Conservation (phyloP, 148 eudicot species). For the Nepenthes gracilis region DNA sequence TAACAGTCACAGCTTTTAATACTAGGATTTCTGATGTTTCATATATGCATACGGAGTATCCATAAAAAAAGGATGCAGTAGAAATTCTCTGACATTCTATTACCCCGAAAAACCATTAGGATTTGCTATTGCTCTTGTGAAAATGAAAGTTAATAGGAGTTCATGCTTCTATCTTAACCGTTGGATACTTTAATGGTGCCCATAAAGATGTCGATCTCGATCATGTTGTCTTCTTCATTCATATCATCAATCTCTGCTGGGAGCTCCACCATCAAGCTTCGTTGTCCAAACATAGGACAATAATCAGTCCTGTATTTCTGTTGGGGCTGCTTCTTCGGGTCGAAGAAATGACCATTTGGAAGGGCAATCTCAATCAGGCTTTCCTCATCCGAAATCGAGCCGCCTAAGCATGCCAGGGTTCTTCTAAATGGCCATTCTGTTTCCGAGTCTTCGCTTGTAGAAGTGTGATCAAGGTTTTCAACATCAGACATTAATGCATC, state of each 20-base stretch:
- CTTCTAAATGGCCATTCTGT: constrained; percentile 20
- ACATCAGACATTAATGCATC: constrained; percentile 22
- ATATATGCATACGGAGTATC: too few species aligned
- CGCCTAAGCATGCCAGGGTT: constrained; percentile 26
- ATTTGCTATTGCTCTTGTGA: too few species aligned
- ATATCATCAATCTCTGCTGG: constrained; percentile 22
- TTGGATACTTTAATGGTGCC: constrained; percentile 80
- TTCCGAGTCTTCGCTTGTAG: constrained; percentile 29
- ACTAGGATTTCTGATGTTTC: too few species aligned
- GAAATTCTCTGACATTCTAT: too few species aligned
- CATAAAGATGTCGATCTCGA: constrained; percentile 77
- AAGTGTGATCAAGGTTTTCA: constrained; percentile 18
- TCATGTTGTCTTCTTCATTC: constrained; percentile 77
- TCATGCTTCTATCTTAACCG: constrained; percentile 67
- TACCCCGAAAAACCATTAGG: too few species aligned
- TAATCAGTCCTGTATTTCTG: constrained; percentile 21
- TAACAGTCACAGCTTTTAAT: too few species aligned
- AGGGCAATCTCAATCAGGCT: constrained; percentile 75
- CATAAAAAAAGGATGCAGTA: too few species aligned
- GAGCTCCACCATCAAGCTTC: constrained; percentile 25
- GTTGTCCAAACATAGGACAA: constrained; percentile 15
- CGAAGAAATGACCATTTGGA: constrained; percentile 49
- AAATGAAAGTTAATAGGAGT: too few species aligned
- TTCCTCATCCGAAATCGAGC: constrained; percentile 82
- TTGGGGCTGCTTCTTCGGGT: constrained; percentile 20